phyloP scores from a whole-genome alignment of 768 basidiomycete genomes.

The Russula brevipes region DNA sequence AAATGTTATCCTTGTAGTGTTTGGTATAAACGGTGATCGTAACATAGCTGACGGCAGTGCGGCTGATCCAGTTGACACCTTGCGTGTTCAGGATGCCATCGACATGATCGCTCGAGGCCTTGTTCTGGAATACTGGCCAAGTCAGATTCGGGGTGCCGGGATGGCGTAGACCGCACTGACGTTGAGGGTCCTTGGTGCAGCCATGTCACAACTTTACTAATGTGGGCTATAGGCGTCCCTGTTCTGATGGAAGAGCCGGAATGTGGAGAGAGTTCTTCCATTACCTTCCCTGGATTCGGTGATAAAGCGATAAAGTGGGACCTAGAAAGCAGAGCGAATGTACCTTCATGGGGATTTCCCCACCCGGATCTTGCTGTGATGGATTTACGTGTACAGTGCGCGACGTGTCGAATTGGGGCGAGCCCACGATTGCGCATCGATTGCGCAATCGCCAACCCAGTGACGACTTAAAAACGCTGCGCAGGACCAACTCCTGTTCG shows the following conservation, averaged over 20 bases:
- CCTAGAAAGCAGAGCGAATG: no score
- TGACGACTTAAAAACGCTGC: conserved; percentile 7
- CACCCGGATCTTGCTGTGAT: no score
- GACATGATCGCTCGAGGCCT: conserved; percentile 51
- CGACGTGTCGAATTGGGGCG: not conserved
- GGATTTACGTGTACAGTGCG: conserved; percentile 2
- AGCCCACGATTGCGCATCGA: conserved; percentile 12
- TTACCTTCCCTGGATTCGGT: not conserved
- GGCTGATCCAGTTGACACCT: conserved; percentile 67
- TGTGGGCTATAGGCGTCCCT: not conserved
- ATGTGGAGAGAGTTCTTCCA: not conserved
- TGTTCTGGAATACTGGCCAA: conserved; percentile 45
- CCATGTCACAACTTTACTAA: not conserved
- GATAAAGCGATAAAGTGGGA: not conserved
- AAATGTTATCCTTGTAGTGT: conserved; percentile 54
- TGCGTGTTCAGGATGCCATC: no score
- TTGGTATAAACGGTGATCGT: no score
- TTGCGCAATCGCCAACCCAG: conserved; percentile 21
- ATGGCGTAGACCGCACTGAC: not conserved
- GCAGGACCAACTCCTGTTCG: not conserved
- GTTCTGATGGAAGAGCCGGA: not conserved
- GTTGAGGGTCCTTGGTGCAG: not conserved
- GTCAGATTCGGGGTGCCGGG: not conserved
- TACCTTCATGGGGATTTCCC: no score
- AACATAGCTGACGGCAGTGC: conserved; percentile 51